These are phyloP conservation scores for Borealophlyctis nickersoniae DNA, from an alignment of 192 early-diverging fungal species.

Conservation along the genomic window DNA sequence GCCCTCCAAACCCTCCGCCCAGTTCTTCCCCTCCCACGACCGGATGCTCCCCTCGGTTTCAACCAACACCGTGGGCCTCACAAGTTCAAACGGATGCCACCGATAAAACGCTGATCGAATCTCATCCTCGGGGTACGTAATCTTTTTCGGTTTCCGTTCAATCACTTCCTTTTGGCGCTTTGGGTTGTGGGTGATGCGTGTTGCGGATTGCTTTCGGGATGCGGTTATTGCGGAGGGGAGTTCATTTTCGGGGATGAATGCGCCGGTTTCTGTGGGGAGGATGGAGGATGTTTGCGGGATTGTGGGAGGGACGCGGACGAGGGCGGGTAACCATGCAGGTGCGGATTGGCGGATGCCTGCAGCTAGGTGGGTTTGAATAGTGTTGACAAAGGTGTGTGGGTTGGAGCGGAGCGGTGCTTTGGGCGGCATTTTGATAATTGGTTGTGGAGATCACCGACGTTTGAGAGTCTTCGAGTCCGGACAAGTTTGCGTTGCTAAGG, in stretches of 20 bases:
- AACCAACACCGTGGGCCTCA: constrained; percentile 65
- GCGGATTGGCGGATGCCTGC: too few species aligned
- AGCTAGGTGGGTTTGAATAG: too few species aligned
- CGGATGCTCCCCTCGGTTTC: constrained; percentile 56
- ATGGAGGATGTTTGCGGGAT: too few species aligned
- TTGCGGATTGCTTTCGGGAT: background rate
- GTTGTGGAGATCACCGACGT: too few species aligned
- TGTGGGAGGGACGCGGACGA: too few species aligned
- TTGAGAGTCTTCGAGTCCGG: too few species aligned
- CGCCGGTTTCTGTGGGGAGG: constrained; percentile 12
- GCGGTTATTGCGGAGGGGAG: background rate
- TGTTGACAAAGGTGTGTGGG: too few species aligned
- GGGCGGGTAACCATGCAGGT: too few species aligned
- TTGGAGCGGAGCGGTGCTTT: too few species aligned
- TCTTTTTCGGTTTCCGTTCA: constrained; percentile 35
- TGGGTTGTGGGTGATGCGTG: background rate
- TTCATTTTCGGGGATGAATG: constrained; percentile 9
- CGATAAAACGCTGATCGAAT: constrained; percentile 83
- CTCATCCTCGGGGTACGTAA: constrained; percentile 86
- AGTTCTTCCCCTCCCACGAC: constrained; percentile 10
- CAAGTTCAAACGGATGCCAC: constrained; percentile 89
- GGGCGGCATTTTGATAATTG: too few species aligned
- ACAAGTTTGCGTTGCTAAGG: too few species aligned
- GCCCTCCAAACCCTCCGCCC: constrained; percentile 7
- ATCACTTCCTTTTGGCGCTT: constrained; percentile 13